Conservation (phyloP, 2,329 filamentous ascomycete species). For the Colletotrichum truncatum region DNA sequence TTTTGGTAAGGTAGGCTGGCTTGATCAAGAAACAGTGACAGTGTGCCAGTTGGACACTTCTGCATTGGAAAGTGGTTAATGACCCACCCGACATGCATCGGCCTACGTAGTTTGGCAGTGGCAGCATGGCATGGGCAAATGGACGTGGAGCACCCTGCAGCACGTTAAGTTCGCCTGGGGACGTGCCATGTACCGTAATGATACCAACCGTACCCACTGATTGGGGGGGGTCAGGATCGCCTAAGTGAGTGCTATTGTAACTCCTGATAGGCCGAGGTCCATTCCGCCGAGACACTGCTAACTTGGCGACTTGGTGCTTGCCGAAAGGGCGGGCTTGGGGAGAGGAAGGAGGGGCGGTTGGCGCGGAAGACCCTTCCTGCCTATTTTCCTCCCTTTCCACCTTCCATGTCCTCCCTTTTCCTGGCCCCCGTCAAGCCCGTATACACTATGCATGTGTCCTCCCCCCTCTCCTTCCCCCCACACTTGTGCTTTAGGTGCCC, state of each 20-base stretch:
- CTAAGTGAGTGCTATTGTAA: neutral
- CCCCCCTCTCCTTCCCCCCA: neutral
- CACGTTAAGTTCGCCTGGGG: neutral
- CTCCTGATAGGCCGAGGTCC: conserved; percentile 11
- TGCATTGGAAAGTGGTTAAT: neutral
- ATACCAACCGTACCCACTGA: neutral
- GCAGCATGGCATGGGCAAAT: too few species aligned
- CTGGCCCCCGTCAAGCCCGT: neutral
- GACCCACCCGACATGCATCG: too few species aligned
- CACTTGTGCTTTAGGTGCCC: neutral
- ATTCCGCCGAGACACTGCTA: conserved; percentile 13
- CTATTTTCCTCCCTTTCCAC: neutral
- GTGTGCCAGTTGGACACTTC: neutral
- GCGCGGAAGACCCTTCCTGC: conserved; percentile 14
- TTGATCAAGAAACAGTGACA: neutral
- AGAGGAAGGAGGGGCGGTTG: too few species aligned
- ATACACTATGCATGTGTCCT: too few species aligned
- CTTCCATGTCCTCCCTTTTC: neutral
- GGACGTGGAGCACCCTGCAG: too few species aligned
- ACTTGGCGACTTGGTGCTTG: conserved; percentile 23
- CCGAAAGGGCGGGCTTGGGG: conserved; percentile 2
- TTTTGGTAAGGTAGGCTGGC: neutral
- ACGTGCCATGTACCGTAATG: too few species aligned
- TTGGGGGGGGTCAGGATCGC: neutral
- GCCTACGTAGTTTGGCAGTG: too few species aligned